Base-by-base conservation (phyloP, 495 filamentous ascomycete species). In the Lophiotrema nucula region DNA sequence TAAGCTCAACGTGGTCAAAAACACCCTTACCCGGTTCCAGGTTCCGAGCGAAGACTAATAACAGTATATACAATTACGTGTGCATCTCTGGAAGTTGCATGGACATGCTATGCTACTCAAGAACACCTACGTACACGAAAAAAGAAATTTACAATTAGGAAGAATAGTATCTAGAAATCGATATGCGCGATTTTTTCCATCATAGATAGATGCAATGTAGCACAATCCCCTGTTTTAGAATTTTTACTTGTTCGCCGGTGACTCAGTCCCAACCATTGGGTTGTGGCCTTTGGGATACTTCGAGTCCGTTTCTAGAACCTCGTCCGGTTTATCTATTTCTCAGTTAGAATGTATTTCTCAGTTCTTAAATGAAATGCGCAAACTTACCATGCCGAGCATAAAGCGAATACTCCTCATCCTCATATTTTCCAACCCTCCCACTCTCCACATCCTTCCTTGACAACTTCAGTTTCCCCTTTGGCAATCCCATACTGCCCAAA, bases 401-500 rank as follows among this genome's bases (percentile, higher is more conserved):
- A 70, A 87, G 81, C 73, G 87, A 82, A 43, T 83, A 77, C 67
- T 83, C 84, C 59, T 86, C 84, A 62, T 86, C 73, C 49, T 49
- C 67, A 66, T 69, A 76, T 62, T 65, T 71, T 2, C 73, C 69
- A n/a, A 71, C 67, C 25, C 83, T 85, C 21, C 90, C 90, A 58
- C 76, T 80, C 75, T 93, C 87, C 33, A 96, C 88, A 50, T 95
- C 86, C 56, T 83, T 79, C 50, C 91, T 78, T 13, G 85, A 88
- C 24, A 87, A 77, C 5, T 73, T 73, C 43, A 90, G 75, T 75
- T 92, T 86, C 21, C 79, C 83, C 73, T 87, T 83, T 22, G 91
- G 86, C 53, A 96, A 78, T 47, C 91, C 91, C 91, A 96, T 96
- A 8, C 84, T 88, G 37, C 84, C 83, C 49, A 96, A 78, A 72